Evolutionary conservation across 2,329 filamentous ascomycete genomes (phyloP), one percentile per base, ranked within the genome.

Genomic region (Diaporthe citri): DNA sequence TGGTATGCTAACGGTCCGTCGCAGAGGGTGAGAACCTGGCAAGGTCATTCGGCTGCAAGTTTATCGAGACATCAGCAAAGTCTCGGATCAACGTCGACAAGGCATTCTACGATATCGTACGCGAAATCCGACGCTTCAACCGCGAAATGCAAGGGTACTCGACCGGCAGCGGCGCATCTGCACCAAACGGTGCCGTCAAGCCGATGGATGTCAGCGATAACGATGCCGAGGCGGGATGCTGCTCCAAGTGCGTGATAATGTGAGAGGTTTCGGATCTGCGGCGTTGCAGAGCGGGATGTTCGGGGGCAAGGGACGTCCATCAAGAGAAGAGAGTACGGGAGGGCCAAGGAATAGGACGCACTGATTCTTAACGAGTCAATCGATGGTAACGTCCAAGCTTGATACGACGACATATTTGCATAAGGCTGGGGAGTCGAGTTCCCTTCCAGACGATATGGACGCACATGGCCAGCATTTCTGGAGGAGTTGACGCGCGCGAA

Each of bases 51-150:
- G 93, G 93, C 83, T 99, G 97, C 93, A 97, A 97, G 84, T 99
- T 98, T 88, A 97, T 98, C 87, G 97, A 99, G 89, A 98, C 97
- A 17, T 99, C 97, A 56, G 97, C 97, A 79, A 99, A 98, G 88
- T 97, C 96, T 77, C 93, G 96, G 84, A 97, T 97, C 88, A 98
- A 98, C 83, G 97, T 99, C 81, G 97, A 99, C 86, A 96, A 97
- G 86, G 95, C 96, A 73, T 99, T 99, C 87, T 98, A 96, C 90
- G 96, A 98, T 83, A 96, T 98, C 80, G 97, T 99, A 75, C 94
- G 97, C 83, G 97, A 98, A 85, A 99, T 99, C 82, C 92, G 97
- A 86, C 94, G 95, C 86, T 98, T 97, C 87, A 98, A 99, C 91
- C 96, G 97, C 84, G 96, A 98, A 83, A 97, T 98, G 93, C 95